A percentile compares a stretch with the other conserved stretches of the same genome.
Conservation (phyloP, 2,329 filamentous ascomycete species). For the Trichoderma sp. region DNA sequence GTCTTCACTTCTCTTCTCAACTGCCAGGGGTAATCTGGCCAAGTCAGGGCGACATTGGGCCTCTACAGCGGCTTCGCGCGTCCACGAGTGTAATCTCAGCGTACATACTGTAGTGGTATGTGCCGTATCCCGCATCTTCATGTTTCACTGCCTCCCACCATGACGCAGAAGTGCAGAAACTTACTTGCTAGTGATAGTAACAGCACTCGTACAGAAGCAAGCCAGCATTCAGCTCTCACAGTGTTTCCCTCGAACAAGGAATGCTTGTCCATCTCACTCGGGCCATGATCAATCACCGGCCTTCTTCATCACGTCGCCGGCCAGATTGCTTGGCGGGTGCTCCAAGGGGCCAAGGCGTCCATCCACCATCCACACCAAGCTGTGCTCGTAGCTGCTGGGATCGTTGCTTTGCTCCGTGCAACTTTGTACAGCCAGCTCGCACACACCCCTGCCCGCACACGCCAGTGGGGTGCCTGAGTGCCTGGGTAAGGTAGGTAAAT, state of each 20-base stretch:
- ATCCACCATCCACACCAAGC: background rate
- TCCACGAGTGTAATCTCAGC: background rate
- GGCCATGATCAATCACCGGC: background rate
- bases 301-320: background rate
- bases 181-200: background rate
- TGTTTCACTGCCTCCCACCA: background rate
- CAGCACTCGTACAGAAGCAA: background rate
- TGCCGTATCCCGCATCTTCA: background rate
- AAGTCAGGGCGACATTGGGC: background rate
- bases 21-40: background rate
- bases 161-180: background rate
- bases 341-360: background rate
- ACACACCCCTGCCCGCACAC: conserved; percentile 7
- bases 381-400: background rate
- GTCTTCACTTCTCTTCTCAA: background rate
- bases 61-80: background rate
- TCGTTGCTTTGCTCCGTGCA: background rate
- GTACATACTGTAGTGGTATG: background rate
- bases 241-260: background rate
- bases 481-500: background rate
- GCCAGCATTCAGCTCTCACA: background rate
- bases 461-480: conserved; percentile 9
- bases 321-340: background rate
- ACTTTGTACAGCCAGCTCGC: background rate
- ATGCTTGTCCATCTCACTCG: background rate